Conservation (phyloP, 2,329 filamentous ascomycete genomes). For the Verticillium nonalfalfae region DNA sequence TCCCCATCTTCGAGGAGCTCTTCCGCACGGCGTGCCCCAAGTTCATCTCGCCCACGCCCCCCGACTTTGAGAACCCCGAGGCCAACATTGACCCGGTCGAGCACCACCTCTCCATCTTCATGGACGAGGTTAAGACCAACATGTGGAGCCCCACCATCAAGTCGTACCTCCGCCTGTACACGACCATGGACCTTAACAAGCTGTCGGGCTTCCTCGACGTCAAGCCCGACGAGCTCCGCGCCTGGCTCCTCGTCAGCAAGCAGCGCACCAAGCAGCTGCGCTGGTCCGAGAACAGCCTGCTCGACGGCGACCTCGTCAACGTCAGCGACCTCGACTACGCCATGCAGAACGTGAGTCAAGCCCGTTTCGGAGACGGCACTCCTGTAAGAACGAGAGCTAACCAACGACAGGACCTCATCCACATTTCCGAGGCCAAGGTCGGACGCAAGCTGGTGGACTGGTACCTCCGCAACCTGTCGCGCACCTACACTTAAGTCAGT, state of each 20-base stretch:
- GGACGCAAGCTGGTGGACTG: conserved; percentile 96
- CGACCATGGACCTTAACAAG: conserved; percentile 98
- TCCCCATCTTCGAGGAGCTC: conserved; percentile 96
- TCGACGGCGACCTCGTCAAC: conserved; percentile 90
- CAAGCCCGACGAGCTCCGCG: conserved; percentile 89
- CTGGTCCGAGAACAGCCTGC: conserved; percentile 81
- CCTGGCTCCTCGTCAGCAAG: conserved; percentile 95
- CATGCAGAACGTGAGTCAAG: conserved; percentile 50
- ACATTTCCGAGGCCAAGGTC: conserved; percentile 98
- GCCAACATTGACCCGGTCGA: conserved; percentile 95
- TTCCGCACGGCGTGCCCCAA: conserved; percentile 98
- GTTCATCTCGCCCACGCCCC: conserved; percentile 96
- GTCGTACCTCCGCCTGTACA: conserved; percentile 98
- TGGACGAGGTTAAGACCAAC: conserved; percentile 99
- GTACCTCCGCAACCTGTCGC: conserved; percentile 95
- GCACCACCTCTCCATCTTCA: conserved; percentile 96
- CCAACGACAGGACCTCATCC: conserved; percentile 72
- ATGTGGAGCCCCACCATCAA: conserved; percentile 97
- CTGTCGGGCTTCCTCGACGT: conserved; percentile 95
- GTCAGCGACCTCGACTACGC: conserved; percentile 96
- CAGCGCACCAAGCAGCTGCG: conserved; percentile 94
- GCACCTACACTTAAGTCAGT: conserved; percentile 68
- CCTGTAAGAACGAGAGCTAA: conserved; percentile 12
- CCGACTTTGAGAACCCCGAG: conserved; percentile 95
- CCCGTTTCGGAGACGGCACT: neutral